Evolutionary conservation across 345 rosid genomes (phyloP), one percentile per base, ranked within the genome.

Genomic region (Boechera retrofracta): DNA sequence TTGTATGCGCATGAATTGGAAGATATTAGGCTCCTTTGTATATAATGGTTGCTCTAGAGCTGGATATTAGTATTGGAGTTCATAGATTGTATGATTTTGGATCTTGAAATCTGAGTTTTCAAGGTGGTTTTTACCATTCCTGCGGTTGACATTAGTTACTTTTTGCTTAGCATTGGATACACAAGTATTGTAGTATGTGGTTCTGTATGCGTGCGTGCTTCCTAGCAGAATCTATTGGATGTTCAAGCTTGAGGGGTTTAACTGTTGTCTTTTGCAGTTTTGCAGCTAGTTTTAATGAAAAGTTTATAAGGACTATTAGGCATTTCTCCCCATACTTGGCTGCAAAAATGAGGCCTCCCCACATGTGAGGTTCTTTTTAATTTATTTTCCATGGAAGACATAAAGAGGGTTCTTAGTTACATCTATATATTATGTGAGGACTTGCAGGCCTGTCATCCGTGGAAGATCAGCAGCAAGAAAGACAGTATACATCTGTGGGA

Each of bases 341-440:
- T 45, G 98, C 94, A 69, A 94, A 92, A 81, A 89, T 94, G 99
- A 90, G 99, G 77, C 98, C 97, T 75, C 91, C 97, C 47, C 96
- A 84, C 65, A 90, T 89, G 97, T 92, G 76, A 82, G 96, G 83
- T 65, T 31, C 18, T 62, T 69, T 67, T 41, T 0, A 7, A 11
- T 5, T 41, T 51, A 58, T 8, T 56, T 16, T 18, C 58, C 66
- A 41, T 26, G 10, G 66, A 52, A 67, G 36, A 44, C 5, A 2
- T 52, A 5, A 28, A 67, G 66, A 61, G 15, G 15, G 21, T 16
- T 69, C 18, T 60, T 42, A 36, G 53, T 59, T 39, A 33, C 63
- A 60, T 72, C 32, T 60, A 45, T 67, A 24, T 61, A 39, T 9
- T 33, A 35, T 35, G 45, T 54, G 73, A 11, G 16, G 38, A 26